A percentile compares a stretch with the other conserved stretches of the same genome.
Evolutionary conservation across 306 rosid genomes (phyloP).

Genomic region (Prunus padus): DNA sequence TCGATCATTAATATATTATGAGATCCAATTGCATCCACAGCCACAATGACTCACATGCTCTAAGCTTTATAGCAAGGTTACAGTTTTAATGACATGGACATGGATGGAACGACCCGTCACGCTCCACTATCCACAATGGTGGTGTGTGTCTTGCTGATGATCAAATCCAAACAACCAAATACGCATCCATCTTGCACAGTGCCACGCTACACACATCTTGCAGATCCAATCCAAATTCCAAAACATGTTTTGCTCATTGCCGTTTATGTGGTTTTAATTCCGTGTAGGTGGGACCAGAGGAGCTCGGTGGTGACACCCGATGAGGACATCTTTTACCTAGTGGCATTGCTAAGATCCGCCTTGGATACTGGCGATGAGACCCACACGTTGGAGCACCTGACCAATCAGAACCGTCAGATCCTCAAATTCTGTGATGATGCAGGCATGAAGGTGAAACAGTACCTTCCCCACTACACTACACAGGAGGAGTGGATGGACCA

Average conservation of each 20-base stretch:
- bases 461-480: constrained; percentile 82
- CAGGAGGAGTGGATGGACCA: constrained; percentile 80
- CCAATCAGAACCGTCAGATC: constrained; percentile 71
- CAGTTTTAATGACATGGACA: too few relatives aligned
- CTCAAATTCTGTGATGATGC: constrained; percentile 65
- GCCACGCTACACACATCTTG: too few relatives aligned
- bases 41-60: too few relatives aligned
- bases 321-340: constrained; percentile 86
- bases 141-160: background rate
- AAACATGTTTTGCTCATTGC: background rate
- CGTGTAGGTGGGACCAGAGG: constrained; percentile 76
- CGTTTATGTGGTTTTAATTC: constrained; percentile 8
- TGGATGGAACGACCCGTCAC: too few relatives aligned
- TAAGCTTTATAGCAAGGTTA: too few relatives aligned
- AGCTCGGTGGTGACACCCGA: constrained; percentile 84
- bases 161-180: constrained; percentile 21
- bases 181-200: too few relatives aligned
- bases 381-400: constrained; percentile 59
- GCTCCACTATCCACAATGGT: too few relatives aligned
- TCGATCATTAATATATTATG: too few relatives aligned
- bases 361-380: constrained; percentile 53
- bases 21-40: too few relatives aligned
- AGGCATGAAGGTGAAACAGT: constrained; percentile 69
- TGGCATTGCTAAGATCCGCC: constrained; percentile 87
- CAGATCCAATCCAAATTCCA: background rate